These are phyloP conservation scores for Ascochyta lentis DNA, from an alignment of 2,329 filamentous ascomycete genomes.

Conservation along the genomic window DNA sequence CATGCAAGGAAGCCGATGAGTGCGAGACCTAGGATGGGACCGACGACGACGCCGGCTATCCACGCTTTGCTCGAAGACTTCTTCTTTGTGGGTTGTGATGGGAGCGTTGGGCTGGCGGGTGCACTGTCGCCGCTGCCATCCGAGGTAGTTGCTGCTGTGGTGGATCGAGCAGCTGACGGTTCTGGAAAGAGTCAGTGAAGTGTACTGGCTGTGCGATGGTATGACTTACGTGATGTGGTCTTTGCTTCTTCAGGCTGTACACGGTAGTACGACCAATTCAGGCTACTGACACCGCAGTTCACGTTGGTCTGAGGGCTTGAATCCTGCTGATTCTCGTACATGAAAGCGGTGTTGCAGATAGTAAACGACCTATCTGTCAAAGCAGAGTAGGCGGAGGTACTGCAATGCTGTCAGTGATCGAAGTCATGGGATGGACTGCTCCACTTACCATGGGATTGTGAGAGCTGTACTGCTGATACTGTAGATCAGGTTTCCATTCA, in stretches of 20 bases:
- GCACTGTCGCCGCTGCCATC: neutral
- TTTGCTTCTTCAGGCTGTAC: constrained; percentile 22
- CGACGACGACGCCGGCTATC: constrained; percentile 40
- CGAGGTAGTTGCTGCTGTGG: neutral
- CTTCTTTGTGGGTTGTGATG: neutral
- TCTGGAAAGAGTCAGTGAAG: neutral
- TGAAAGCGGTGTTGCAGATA: constrained; percentile 35
- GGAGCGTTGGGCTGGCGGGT: neutral
- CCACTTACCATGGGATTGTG: constrained; percentile 21
- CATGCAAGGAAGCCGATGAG: constrained; percentile 23
- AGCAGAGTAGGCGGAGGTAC: constrained; percentile 25
- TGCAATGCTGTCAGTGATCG: neutral
- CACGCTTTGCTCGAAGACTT: constrained; percentile 33
- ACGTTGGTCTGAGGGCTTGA: constrained; percentile 32
- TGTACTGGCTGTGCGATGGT: neutral
- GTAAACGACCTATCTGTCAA: constrained; percentile 23
- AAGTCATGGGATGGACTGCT: neutral
- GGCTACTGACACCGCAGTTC: constrained; percentile 28
- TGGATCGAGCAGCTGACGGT: constrained; percentile 5
- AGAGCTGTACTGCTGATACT: constrained; percentile 12
- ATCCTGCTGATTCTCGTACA: constrained; percentile 33
- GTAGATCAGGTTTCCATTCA: constrained; percentile 32
- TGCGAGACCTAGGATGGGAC: constrained; percentile 32
- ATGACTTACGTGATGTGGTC: constrained; percentile 15
- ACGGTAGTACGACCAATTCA: constrained; percentile 36